Evolutionary conservation across 2,329 filamentous ascomycete genomes (phyloP).

Genomic region (Fusarium proliferatum): DNA sequence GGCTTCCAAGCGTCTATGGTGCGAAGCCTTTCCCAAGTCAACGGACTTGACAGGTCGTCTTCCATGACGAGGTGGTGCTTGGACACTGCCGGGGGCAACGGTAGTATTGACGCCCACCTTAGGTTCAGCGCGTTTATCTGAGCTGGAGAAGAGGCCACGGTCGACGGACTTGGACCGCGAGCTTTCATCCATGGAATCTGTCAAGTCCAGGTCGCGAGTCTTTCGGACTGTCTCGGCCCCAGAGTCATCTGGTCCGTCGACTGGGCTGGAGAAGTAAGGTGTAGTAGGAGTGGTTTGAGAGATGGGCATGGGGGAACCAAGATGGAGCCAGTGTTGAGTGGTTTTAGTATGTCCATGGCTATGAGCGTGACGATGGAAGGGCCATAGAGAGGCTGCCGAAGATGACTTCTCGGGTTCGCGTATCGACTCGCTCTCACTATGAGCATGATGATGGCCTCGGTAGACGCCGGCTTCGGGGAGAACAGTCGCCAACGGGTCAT

Average conservation of each 20-base stretch:
- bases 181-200: slow-evolving; percentile 57
- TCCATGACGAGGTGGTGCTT: slow-evolving; percentile 55
- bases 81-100: slow-evolving; percentile 70
- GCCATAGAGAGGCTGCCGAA: slow-evolving; percentile 44
- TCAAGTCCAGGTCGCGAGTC: slow-evolving; percentile 53
- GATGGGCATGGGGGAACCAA: slow-evolving; percentile 44
- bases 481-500: slow-evolving; percentile 56
- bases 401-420: slow-evolving; percentile 40
- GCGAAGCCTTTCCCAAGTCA: slow-evolving; percentile 50
- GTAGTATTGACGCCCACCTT: slow-evolving; percentile 72
- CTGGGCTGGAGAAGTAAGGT: slow-evolving; percentile 50
- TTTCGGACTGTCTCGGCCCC: slow-evolving; percentile 49
- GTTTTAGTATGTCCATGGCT: slow-evolving; percentile 56
- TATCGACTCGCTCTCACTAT: slow-evolving; percentile 43
- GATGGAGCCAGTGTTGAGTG: slow-evolving; percentile 53
- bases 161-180: slow-evolving; percentile 73
- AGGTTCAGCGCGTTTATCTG: slow-evolving; percentile 73
- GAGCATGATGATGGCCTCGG: slow-evolving; percentile 41
- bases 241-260: slow-evolving; percentile 57
- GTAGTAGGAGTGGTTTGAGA: slow-evolving; percentile 50
- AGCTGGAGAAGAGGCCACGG: slow-evolving; percentile 66
- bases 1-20: slow-evolving; percentile 48
- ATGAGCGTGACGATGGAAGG: slow-evolving; percentile 54
- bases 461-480: slow-evolving; percentile 45
- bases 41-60: slow-evolving; percentile 60